Conservation (phyloP, 1,284 basidiomycete genomes). For the Phenoliferia sp. region DNA sequence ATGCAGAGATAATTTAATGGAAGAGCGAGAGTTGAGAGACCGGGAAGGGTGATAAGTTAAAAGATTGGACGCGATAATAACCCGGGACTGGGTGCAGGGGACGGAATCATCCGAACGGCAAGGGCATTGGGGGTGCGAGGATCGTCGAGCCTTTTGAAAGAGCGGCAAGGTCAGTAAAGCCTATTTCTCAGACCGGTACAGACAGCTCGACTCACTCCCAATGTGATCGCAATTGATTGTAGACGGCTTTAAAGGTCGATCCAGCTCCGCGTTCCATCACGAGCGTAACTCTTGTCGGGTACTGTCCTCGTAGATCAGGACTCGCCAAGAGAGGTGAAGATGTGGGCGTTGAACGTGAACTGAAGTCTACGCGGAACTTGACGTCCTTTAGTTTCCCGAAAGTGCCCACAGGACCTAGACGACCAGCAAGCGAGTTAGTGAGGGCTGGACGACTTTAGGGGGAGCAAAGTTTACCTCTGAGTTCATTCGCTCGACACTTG, state of each 20-base stretch:
- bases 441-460: conserved; percentile 42
- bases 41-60: neutral
- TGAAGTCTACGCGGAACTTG: conserved; percentile 69
- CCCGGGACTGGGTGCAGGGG: conserved; percentile 25
- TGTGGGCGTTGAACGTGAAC: conserved; percentile 41
- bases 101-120: conserved; percentile 25
- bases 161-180: neutral
- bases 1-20: neutral
- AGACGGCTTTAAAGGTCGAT: conserved; percentile 70
- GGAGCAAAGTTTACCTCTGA: conserved; percentile 60
- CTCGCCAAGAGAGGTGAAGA: conserved; percentile 2
- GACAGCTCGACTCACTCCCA: conserved; percentile 50
- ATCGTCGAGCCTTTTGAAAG: conserved; percentile 17
- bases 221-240: conserved; percentile 62
- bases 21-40: neutral
- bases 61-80: neutral
- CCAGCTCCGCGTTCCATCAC: conserved; percentile 83
- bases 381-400: conserved; percentile 52
- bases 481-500: conserved; percentile 63
- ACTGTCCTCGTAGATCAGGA: conserved; percentile 17
- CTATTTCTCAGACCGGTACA: neutral
- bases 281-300: conserved; percentile 59
- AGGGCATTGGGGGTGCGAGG: conserved; percentile 9
- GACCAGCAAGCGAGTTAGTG: neutral
- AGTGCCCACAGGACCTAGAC: neutral